Conservation (phyloP, 257 asterid genomes). For the Plantago ovata region DNA sequence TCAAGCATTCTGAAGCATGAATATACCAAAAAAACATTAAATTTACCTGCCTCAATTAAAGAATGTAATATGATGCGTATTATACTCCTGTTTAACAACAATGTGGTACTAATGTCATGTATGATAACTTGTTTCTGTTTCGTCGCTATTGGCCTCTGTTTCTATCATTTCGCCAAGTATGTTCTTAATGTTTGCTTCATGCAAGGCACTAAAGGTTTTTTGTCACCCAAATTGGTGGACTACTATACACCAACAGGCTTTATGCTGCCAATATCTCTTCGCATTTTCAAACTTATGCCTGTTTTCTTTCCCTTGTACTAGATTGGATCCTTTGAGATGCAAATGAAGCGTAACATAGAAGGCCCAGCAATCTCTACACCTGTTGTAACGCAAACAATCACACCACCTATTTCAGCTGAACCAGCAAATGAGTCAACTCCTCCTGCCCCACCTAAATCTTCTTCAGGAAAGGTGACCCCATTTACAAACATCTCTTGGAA, state of each 20-base stretch:
- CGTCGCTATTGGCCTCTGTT: background rate
- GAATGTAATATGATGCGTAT: no score
- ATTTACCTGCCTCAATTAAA: no score
- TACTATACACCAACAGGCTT: no score
- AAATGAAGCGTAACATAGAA: constrained; percentile 48
- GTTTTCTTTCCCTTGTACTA: constrained; percentile 16
- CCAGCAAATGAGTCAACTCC: constrained; percentile 34
- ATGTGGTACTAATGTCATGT: background rate
- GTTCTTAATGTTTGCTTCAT: background rate
- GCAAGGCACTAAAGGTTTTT: background rate
- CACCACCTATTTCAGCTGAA: constrained; percentile 44
- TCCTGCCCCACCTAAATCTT: constrained; percentile 41
- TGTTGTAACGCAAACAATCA: constrained; percentile 28
- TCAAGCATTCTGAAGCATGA: no score
- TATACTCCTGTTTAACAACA: no score
- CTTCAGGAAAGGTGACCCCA: constrained; percentile 49
- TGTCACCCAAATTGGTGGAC: background rate
- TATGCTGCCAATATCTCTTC: background rate
- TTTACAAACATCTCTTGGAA: constrained; percentile 38
- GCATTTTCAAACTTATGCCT: constrained; percentile 10
- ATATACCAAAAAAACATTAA: no score
- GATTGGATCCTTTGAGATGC: constrained; percentile 66
- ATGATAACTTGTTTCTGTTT: constrained; percentile 2
- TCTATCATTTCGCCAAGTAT: background rate
- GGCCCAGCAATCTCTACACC: constrained; percentile 33